Conservation (phyloP, 768 basidiomycete species). For the Trametes cingulata region DNA sequence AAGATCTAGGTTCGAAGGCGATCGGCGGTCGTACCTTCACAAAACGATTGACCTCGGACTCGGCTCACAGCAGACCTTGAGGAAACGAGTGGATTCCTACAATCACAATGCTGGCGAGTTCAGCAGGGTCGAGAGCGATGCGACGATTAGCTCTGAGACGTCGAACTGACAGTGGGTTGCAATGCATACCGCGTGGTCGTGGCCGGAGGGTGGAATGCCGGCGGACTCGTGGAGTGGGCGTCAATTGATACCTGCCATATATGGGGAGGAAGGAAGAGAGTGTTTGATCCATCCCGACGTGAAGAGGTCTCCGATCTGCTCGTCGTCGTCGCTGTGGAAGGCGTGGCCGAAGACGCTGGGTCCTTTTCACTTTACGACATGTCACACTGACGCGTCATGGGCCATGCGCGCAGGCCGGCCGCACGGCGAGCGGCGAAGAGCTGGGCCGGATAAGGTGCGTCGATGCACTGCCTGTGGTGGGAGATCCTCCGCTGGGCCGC, state of each 20-base stretch:
- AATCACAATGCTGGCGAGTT: too few species aligned
- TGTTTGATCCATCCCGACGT: neutral
- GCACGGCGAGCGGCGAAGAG: neutral
- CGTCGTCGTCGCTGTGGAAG: neutral
- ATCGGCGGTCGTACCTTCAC: neutral
- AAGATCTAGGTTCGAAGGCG: neutral
- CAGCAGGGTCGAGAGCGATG: too few species aligned
- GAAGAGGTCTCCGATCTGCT: constrained; percentile 7
- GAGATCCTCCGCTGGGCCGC: constrained; percentile 12
- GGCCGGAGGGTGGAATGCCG: neutral
- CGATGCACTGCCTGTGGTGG: constrained; percentile 1
- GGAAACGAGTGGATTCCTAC: too few species aligned
- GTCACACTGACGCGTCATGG: constrained; percentile 8
- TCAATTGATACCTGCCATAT: neutral
- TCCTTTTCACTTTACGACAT: neutral
- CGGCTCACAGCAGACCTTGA: too few species aligned
- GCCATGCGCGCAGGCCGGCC: neutral
- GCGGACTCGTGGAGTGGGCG: neutral
- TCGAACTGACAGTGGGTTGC: too few species aligned
- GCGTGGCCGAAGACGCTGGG: neutral
- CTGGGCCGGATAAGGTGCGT: neutral
- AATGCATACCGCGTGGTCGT: neutral
- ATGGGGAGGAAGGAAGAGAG: neutral
- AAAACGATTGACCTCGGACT: constrained; percentile 3
- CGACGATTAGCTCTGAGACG: too few species aligned